A percentile compares a stretch with the other conserved stretches of the same genome.
Evolutionary conservation across 2,329 filamentous ascomycete genomes (phyloP).

Genomic region (Aspergillus ochraceus): DNA sequence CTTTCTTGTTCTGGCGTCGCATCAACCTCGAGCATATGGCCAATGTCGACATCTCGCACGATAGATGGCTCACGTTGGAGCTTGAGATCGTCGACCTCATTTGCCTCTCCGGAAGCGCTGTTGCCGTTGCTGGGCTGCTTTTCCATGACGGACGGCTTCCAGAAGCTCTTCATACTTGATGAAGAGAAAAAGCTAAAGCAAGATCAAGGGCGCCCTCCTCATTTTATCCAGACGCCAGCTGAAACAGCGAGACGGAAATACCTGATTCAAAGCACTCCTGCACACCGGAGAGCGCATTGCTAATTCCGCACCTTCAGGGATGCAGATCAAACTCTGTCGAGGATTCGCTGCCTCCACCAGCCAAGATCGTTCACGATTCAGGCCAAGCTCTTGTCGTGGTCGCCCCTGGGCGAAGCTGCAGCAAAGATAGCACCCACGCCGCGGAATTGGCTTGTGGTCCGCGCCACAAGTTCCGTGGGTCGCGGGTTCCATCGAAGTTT

Average conservation of each 20-base stretch:
- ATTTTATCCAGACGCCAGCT: background rate
- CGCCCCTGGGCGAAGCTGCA: background rate
- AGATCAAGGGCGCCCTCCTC: background rate
- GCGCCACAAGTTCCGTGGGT: background rate
- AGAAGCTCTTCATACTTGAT: background rate
- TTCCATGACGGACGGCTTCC: constrained; percentile 16
- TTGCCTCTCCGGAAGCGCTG: background rate
- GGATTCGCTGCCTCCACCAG: background rate
- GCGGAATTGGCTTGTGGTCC: constrained; percentile 1
- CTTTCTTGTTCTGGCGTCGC: constrained; percentile 24
- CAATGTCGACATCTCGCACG: constrained; percentile 27
- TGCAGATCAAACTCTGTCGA: background rate
- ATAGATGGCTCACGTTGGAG: constrained; percentile 14
- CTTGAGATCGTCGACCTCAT: constrained; percentile 20
- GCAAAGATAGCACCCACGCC: background rate
- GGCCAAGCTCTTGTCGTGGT: background rate
- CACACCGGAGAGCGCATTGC: background rate
- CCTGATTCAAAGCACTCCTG: background rate
- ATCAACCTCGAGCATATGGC: constrained; percentile 25
- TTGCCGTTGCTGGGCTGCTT: constrained; percentile 11
- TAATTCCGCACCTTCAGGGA: background rate
- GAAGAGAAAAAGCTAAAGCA: background rate
- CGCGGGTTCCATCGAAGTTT: background rate
- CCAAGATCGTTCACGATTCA: background rate
- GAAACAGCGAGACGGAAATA: background rate